A percentile compares a stretch with the other conserved stretches of the same genome.
Evolutionary conservation across 2,329 filamentous ascomycete species (phyloP).

Genomic region (Aspergillus brunneoviolaceus): DNA sequence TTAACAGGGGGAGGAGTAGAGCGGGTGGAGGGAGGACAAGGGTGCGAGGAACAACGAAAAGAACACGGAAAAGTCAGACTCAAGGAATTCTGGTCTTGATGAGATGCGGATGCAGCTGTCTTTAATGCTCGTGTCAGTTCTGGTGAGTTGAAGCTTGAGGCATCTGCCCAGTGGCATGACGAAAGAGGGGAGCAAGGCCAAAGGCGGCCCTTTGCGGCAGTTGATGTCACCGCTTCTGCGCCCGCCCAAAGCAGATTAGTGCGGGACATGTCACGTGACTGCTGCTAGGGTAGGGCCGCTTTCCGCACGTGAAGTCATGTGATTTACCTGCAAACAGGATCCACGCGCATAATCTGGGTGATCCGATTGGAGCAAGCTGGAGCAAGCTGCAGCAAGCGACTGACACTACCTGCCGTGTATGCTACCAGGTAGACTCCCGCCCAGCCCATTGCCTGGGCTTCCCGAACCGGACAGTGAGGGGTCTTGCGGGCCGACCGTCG

Average conservation of each 20-base stretch:
- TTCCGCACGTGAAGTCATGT: not conserved
- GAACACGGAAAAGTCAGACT: not conserved
- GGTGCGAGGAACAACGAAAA: not conserved
- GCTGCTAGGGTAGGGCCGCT: not conserved
- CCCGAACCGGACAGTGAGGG: too few relatives aligned
- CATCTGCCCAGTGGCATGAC: not conserved
- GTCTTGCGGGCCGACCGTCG: too few relatives aligned
- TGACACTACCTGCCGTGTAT: too few relatives aligned
- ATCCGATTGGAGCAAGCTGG: not conserved
- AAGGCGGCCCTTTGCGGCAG: not conserved
- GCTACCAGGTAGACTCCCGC: too few relatives aligned
- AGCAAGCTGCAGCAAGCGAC: not conserved
- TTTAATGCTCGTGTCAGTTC: not conserved
- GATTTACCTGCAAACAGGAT: not conserved
- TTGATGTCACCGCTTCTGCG: constrained; percentile 16
- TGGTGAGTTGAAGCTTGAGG: not conserved
- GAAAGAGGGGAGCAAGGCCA: not conserved
- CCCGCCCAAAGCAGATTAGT: not conserved
- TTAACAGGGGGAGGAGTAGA: not conserved
- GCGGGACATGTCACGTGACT: constrained; percentile 11
- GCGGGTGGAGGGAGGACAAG: not conserved
- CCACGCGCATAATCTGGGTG: not conserved
- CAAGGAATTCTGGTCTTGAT: not conserved
- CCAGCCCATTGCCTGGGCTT: too few relatives aligned
- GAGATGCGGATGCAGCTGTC: not conserved